Evolutionary conservation across 2,329 filamentous ascomycete genomes (phyloP), one percentile per base, ranked within the genome.

Genomic region (Fusarium nodosum): DNA sequence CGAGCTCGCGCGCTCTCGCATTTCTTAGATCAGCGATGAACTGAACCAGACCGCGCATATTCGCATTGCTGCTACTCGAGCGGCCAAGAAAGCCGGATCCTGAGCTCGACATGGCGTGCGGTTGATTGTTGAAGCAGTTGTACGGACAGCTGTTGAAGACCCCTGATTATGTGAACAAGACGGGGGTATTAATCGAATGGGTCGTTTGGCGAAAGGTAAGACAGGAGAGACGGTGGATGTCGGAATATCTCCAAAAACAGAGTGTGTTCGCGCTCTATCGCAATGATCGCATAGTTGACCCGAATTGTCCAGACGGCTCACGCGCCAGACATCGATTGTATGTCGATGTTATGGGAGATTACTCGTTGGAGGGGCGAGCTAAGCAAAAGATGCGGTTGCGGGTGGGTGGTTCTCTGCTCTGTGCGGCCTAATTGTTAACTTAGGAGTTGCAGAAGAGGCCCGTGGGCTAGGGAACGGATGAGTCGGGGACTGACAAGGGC

Each of bases 1-100:
- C 96, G 68, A 99, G 84, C 80, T 99, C 96, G 67, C 97, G 89
- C 47, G 97, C 96, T 80, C 96, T 88, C 56, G 96, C 96, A 80
- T 99, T 99, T 78, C 96, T 87, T 76, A 99, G 81, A 80, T 99
- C 96, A 66, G 96, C 96, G 79, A 99, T 99, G 83, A 99, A 99
- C 79, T 97, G 97, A 48, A 99, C 96, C 73, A 99, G 85, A 30
- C 96, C 95, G 73, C 89, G 87, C 89, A 91, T 91, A 77, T 90
- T 90, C 41, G 88, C 85, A 78, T 87, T 90, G 78, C 84, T 88
- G 74, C 83, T 88, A 76, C 83, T 88, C 72, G 88, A 90, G 71
- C 89, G 88, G 83, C 88, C 87, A 65, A 91, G 84, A 69, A 91
- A 91, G 79, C 88, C 86, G 75, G 84, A 81, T 31, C 83, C 81